Percentiles rank a stretch among this genome's conserved stretches.
These are phyloP conservation scores for Citrus mangshanensis DNA, from an alignment of 345 rosid genomes.

Conservation along the genomic window DNA sequence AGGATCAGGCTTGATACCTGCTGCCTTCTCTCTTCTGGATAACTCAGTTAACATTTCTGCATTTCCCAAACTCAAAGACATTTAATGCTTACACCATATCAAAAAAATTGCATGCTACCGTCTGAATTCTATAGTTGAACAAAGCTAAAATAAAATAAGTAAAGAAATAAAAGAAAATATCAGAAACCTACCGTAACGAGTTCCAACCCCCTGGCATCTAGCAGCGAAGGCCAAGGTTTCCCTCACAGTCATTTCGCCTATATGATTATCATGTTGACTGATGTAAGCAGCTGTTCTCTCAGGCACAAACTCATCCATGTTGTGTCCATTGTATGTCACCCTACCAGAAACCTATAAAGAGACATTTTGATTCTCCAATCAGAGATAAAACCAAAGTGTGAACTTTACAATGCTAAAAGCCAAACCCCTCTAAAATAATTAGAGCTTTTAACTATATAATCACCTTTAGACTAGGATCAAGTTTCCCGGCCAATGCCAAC, in stretches of 20 bases:
- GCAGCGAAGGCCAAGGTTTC: constrained; percentile 90
- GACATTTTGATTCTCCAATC: background rate
- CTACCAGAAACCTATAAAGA: constrained; percentile 33
- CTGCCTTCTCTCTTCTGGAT: constrained; percentile 76
- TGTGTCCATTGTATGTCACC: constrained; percentile 51
- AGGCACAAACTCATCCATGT: constrained; percentile 45
- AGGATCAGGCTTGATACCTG: constrained; percentile 72
- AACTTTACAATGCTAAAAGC: background rate
- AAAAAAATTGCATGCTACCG: background rate
- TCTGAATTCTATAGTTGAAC: background rate
- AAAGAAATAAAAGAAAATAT: background rate
- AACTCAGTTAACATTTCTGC: constrained; percentile 73
- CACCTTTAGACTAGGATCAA: constrained; percentile 58
- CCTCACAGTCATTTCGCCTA: constrained; percentile 77
- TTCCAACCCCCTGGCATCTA: constrained; percentile 75
- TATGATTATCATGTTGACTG: constrained; percentile 78
- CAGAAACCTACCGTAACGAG: constrained; percentile 37
- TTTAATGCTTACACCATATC: too few species aligned
- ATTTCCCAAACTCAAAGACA: background rate
- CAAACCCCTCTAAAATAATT: constrained; percentile 9
- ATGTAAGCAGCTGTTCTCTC: constrained; percentile 55
- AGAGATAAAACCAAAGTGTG: constrained; percentile 22
- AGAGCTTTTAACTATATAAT: background rate
- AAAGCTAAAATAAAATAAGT: background rate
- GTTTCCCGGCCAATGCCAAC: constrained; percentile 78